Evolutionary conservation across 192 early-diverging fungal species (phyloP).

Genomic region (Coemansia sp.): DNA sequence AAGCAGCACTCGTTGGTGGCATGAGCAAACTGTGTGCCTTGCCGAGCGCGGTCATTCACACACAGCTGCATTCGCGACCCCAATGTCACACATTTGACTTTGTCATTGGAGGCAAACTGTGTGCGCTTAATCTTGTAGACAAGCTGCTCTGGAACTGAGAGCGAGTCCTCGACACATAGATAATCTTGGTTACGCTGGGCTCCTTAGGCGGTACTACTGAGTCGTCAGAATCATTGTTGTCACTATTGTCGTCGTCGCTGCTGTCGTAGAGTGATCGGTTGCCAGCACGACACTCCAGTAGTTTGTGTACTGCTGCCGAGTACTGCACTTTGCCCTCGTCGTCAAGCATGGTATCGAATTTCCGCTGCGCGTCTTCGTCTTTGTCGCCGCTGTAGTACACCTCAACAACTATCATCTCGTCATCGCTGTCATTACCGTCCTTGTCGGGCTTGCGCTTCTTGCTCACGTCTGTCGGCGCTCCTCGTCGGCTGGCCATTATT

Average conservation of each 20-base stretch:
- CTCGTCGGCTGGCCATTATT: too few species aligned
- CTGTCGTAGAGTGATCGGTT: conserved; percentile 15
- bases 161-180: conserved; percentile 79
- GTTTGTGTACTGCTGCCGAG: conserved; percentile 15
- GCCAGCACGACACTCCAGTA: conserved; percentile 50
- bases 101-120: not conserved
- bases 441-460: conserved; percentile 9
- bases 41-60: too few species aligned
- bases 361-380: conserved; percentile 13
- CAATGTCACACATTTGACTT: too few species aligned
- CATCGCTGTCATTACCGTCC: conserved; percentile 19
- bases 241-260: conserved; percentile 12
- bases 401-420: conserved; percentile 53
- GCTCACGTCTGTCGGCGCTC: not conserved
- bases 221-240: conserved; percentile 12
- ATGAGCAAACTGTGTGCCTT: too few species aligned
- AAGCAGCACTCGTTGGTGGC: too few species aligned
- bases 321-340: conserved; percentile 38
- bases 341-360: conserved; percentile 8
- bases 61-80: too few species aligned
- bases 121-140: conserved; percentile 83
- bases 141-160: conserved; percentile 88
- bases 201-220: too few species aligned
- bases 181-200: too few species aligned
- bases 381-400: conserved; percentile 49